Evolutionary conservation across 2,329 filamentous ascomycete genomes (phyloP).

Genomic region (Fusarium sambucinum): DNA sequence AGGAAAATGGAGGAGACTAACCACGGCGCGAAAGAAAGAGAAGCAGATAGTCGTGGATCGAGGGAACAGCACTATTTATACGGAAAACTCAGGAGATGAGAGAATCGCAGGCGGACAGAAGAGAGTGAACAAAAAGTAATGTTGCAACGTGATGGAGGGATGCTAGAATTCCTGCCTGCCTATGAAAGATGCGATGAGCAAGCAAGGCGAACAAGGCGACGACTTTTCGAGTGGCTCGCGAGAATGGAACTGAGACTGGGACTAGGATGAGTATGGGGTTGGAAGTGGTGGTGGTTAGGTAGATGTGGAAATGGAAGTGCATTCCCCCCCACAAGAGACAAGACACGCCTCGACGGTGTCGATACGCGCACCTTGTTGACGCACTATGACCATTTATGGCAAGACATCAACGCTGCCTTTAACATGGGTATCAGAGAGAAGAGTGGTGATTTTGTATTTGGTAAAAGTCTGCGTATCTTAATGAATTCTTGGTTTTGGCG

Average conservation of each 20-base stretch:
- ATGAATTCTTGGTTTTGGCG: background rate
- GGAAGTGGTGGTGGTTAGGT: background rate
- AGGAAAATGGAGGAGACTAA: conserved; percentile 36
- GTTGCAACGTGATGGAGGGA: conserved; percentile 34
- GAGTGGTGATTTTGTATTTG: background rate
- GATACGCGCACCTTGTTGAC: conserved; percentile 39
- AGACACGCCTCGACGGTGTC: conserved; percentile 37
- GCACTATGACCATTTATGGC: conserved; percentile 34
- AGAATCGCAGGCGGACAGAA: conserved; percentile 43
- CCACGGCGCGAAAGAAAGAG: conserved; percentile 33
- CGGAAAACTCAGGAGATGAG: conserved; percentile 6
- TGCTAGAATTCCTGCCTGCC: conserved; percentile 32
- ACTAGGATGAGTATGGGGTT: conserved; percentile 22
- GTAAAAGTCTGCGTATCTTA: background rate
- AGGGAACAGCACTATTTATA: conserved; percentile 40
- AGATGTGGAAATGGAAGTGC: conserved; percentile 3
- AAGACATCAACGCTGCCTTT: conserved; percentile 33
- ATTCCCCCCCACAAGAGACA: conserved; percentile 20
- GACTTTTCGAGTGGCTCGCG: conserved; percentile 35
- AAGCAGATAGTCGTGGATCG: conserved; percentile 8
- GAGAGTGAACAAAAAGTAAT: conserved; percentile 44
- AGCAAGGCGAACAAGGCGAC: conserved; percentile 46
- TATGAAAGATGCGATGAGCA: conserved; percentile 25
- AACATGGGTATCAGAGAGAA: background rate
- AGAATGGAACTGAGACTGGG: background rate